Conservation (phyloP, 1,139 yeast species). For the Yarrowia galli region DNA sequence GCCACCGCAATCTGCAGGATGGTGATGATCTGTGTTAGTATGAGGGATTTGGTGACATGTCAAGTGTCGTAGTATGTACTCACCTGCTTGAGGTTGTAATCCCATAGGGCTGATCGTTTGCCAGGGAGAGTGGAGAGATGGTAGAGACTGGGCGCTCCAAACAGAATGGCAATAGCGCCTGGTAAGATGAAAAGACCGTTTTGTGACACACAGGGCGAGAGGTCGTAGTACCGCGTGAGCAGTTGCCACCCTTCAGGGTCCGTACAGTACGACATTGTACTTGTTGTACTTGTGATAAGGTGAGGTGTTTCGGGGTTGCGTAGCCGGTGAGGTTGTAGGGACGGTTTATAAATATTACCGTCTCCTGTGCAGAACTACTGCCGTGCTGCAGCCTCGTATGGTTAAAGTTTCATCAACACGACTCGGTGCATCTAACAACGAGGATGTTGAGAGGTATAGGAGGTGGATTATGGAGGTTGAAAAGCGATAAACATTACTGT, state of each 20-base stretch:
- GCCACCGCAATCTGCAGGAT: constrained; percentile 5
- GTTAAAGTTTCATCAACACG: not conserved
- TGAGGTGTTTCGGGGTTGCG: not conserved
- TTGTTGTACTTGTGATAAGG: too few species aligned
- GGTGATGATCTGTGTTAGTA: constrained; percentile 25
- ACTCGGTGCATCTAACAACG: not conserved
- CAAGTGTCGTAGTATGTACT: not conserved
- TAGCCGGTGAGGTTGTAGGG: not conserved
- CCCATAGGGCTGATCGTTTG: constrained; percentile 28
- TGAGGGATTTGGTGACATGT: not conserved
- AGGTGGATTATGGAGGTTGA: too few species aligned
- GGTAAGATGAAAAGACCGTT: constrained; percentile 9
- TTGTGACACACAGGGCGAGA: constrained; percentile 32
- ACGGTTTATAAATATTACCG: constrained; percentile 5
- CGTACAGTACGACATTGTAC: constrained; percentile 25
- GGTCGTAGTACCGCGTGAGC: constrained; percentile 36
- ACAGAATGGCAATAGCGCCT: constrained; percentile 1
- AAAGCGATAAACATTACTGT: too few species aligned
- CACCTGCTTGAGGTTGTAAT: constrained; percentile 29
- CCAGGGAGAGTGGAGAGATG: not conserved
- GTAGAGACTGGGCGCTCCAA: constrained; percentile 14
- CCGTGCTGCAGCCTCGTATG: constrained; percentile 6
- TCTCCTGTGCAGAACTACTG: not conserved
- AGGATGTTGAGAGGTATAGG: too few species aligned
- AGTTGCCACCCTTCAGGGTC: constrained; percentile 37